phyloP scores from a whole-genome alignment of 1,284 basidiomycete genomes.

The Phlebopus sp. region DNA sequence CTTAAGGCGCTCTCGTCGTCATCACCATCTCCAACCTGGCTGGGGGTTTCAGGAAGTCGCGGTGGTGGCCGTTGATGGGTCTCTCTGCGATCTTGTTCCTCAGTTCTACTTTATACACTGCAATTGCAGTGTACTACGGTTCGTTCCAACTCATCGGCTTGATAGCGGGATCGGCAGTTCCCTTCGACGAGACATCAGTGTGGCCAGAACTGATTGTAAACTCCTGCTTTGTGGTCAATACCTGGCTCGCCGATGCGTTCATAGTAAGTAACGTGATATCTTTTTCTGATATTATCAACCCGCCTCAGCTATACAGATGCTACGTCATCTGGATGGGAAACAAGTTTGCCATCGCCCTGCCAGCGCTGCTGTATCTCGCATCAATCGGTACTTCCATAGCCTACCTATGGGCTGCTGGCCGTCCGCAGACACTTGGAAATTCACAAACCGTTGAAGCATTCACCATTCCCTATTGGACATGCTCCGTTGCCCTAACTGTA shows the following conservation, averaged over 20 bases:
- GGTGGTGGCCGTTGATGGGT: background rate
- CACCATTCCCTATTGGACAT: background rate
- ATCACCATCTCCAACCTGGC: background rate
- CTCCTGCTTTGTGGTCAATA: slow-evolving; percentile 1
- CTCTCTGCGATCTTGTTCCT: background rate
- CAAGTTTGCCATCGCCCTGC: slow-evolving; percentile 3
- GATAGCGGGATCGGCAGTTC: background rate
- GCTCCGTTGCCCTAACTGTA: background rate
- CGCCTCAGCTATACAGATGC: slow-evolving; percentile 15
- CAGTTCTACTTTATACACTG: background rate
- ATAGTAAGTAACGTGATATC: background rate
- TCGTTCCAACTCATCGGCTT: background rate
- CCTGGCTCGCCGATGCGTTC: background rate
- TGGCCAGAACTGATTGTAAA: background rate
- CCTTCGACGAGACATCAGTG: background rate
- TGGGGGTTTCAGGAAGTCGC: background rate
- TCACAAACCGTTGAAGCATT: background rate
- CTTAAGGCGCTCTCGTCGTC: background rate
- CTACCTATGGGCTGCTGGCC: background rate
- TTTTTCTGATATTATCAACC: background rate
- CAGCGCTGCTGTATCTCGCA: slow-evolving; percentile 13
- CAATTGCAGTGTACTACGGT: background rate
- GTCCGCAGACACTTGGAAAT: background rate
- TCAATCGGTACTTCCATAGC: slow-evolving; percentile 9
- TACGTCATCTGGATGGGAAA: slow-evolving; percentile 18